Percentiles rank a stretch among this genome's conserved stretches.
phyloP scores from a whole-genome alignment of 176 grass and related monocot species.

The Elymus sibiricus region DNA sequence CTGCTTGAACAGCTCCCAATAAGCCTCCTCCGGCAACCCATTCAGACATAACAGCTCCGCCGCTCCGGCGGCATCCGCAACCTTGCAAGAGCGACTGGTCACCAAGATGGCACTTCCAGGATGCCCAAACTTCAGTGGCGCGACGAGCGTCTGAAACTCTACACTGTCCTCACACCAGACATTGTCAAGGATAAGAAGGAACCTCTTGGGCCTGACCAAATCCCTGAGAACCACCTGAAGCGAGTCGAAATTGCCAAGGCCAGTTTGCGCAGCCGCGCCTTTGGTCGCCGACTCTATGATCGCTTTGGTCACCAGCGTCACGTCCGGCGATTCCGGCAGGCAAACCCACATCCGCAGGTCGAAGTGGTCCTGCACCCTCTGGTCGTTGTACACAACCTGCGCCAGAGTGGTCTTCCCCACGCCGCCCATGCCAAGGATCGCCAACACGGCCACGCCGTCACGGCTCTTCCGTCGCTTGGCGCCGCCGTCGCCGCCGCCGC shows the following conservation, averaged over 20 bases:
- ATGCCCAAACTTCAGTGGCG: slow-evolving; percentile 5
- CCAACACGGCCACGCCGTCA: slow-evolving; percentile 12
- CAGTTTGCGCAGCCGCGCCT: not conserved
- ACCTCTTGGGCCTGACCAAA: not conserved
- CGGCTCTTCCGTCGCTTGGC: not conserved
- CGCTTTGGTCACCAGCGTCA: not conserved
- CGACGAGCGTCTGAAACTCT: slow-evolving; percentile 12
- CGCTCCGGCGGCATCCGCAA: not conserved
- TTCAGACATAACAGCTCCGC: not conserved
- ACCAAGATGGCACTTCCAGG: slow-evolving; percentile 29
- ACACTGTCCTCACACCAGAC: slow-evolving; percentile 21
- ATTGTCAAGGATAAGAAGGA: slow-evolving; percentile 45
- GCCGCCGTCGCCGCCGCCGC: not conserved
- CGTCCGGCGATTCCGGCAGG: slow-evolving; percentile 26
- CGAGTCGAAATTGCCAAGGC: not conserved
- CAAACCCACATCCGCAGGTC: slow-evolving; percentile 26
- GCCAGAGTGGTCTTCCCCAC: slow-evolving; percentile 38
- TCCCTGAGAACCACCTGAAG: slow-evolving; percentile 15
- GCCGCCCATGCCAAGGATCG: slow-evolving; percentile 39
- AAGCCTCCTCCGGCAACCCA: not conserved
- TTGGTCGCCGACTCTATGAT: slow-evolving; percentile 28
- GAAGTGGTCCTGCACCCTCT: slow-evolving; percentile 4
- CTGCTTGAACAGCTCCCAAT: slow-evolving; percentile 29
- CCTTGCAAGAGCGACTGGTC: slow-evolving; percentile 14
- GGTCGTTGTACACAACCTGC: slow-evolving; percentile 30